Evolutionary conservation across 352 stramenopile species (phyloP).

Genomic region (Phytophthora pseudosyringae): DNA sequence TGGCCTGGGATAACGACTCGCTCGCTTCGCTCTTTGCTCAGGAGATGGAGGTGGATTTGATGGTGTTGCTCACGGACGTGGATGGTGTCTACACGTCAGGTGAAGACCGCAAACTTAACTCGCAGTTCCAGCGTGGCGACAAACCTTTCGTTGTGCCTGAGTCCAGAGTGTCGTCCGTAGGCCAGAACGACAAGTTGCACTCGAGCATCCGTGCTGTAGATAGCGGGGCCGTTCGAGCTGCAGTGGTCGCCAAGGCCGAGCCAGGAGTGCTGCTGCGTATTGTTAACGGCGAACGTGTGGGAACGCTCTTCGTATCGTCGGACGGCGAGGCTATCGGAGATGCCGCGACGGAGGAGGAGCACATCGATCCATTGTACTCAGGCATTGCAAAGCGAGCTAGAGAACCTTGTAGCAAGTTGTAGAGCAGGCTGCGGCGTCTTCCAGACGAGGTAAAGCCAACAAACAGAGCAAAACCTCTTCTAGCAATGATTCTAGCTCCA

Average conservation of each 20-base stretch:
- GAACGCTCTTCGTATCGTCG: slow-evolving; percentile 59
- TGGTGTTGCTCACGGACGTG: slow-evolving; percentile 80
- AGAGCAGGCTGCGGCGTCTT: background rate
- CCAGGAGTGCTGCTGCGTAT: slow-evolving; percentile 59
- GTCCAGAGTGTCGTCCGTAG: slow-evolving; percentile 57
- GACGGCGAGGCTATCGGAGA: slow-evolving; percentile 11
- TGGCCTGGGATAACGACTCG: slow-evolving; percentile 87
- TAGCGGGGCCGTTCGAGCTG: slow-evolving; percentile 58
- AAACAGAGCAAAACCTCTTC: slow-evolving; percentile 31
- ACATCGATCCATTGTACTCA: slow-evolving; percentile 69
- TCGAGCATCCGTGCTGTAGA: slow-evolving; percentile 3
- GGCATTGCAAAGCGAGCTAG: slow-evolving; percentile 40
- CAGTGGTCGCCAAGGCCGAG: slow-evolving; percentile 69
- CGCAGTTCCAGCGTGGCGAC: slow-evolving; percentile 51
- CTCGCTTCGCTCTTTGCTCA: slow-evolving; percentile 74
- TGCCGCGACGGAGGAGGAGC: slow-evolving; percentile 36
- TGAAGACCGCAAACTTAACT: slow-evolving; percentile 37
- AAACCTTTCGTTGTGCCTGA: slow-evolving; percentile 37
- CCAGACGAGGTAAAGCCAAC: no score
- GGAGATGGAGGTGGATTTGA: slow-evolving; percentile 72
- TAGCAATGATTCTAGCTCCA: slow-evolving; percentile 2
- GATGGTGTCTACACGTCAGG: slow-evolving; percentile 58
- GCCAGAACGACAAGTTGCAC: slow-evolving; percentile 80
- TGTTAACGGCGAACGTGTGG: slow-evolving; percentile 60
- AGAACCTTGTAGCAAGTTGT: slow-evolving; percentile 44